These are phyloP conservation scores for Daldinia caldariorum DNA, from an alignment of 495 filamentous ascomycete species.

Conservation along the genomic window DNA sequence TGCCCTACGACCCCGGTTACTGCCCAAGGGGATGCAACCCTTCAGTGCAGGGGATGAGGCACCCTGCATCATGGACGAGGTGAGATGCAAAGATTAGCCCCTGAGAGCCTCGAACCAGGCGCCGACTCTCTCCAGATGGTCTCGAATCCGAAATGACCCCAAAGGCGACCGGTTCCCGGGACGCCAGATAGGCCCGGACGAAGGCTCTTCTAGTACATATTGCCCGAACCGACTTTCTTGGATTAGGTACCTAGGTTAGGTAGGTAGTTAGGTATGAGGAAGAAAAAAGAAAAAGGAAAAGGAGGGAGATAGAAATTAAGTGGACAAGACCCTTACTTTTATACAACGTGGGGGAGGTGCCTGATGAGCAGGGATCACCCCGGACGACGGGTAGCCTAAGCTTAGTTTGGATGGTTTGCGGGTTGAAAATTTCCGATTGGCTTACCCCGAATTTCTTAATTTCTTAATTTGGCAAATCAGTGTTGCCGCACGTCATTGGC, in stretches of 20 bases:
- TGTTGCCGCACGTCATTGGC: background rate
- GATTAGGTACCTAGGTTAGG: background rate
- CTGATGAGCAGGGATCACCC: background rate
- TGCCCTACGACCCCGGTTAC: no score
- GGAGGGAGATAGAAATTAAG: background rate
- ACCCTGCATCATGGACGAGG: slow-evolving; percentile 7
- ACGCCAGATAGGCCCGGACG: slow-evolving; percentile 1
- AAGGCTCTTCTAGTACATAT: background rate
- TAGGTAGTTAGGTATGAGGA: background rate
- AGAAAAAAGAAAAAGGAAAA: background rate
- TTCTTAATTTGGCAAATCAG: background rate
- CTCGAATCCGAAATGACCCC: background rate
- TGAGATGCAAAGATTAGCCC: slow-evolving; percentile 32
- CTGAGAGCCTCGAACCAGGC: background rate
- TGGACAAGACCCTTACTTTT: background rate
- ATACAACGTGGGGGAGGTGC: background rate
- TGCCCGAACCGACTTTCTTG: background rate
- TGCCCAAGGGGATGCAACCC: slow-evolving; percentile 1
- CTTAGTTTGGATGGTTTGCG: background rate
- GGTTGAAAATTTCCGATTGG: slow-evolving; percentile 19
- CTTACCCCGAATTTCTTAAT: slow-evolving; percentile 10
- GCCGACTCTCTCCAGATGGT: slow-evolving; percentile 4
- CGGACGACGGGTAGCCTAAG: background rate
- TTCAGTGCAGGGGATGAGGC: slow-evolving; percentile 20
- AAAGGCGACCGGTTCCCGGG: background rate